Base-by-base conservation (phyloP, 805 yeast genomes). In the Pichia deserticola region DNA sequence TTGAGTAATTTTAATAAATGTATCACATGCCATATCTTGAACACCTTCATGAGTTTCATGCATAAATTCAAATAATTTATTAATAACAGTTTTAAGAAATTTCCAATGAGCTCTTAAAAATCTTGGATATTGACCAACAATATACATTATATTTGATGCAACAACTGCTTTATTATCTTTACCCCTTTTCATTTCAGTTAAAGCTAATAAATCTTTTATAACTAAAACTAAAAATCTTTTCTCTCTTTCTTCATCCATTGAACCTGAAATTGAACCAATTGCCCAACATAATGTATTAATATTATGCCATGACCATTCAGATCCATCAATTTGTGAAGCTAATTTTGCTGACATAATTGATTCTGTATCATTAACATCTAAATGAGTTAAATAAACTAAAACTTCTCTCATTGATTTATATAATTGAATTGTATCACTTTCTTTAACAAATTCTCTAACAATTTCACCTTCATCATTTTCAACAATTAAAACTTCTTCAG, bases 11-110 rank as follows among this genome's bases (percentile, higher is more conserved):
- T 93, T 93, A 64, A 92, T 92, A 65, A 93, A 93, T 0, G 99
- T 93, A 68, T 93, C 99, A 74, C 99, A 93, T 8, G 99, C 99
- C 99, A 93, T 93, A 69, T 93, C 99, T 72, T 93, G 99, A 54
- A 93, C 99, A 73, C 99, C 99, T 69, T 92, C 99, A 69, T 93
- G 99, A n/a, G 97, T 89, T 75, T 93, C 99, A 72, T 93, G 98
- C 99, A 93, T 93, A 63, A 93, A 93, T 68, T 93, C 99, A 68
- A 93, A 93, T 60, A 93, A 76, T 68, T 93, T 93, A 70, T 88
- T 84, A 53, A 93, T 92, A 41, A 93, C 99, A 0, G 98, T 93
- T 67, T 90, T 92, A 65, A 93, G 72, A 61, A 93, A 93, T 67
- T 87, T 89, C 99, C 99, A 93, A 66, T 93, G 99, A 8, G 98